Evolutionary conservation across 2,329 filamentous ascomycete species (phyloP).

Genomic region (Fusarium zealandicum): DNA sequence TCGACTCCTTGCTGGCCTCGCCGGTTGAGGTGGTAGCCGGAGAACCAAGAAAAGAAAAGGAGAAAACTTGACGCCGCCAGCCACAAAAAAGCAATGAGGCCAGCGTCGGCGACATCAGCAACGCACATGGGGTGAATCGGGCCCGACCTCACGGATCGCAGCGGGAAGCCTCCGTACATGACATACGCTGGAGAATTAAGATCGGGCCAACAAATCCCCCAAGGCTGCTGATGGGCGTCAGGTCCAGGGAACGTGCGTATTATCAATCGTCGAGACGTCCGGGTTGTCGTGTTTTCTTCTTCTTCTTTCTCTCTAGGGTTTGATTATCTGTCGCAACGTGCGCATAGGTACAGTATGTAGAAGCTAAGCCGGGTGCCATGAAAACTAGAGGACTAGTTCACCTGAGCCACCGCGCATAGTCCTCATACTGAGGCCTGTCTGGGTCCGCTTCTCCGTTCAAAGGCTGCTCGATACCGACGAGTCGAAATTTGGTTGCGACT

Average conservation of each 20-base stretch:
- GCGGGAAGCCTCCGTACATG: constrained; percentile 8
- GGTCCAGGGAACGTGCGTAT: not conserved
- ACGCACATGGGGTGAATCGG: constrained; percentile 1
- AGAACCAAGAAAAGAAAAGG: not conserved
- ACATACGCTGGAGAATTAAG: constrained; percentile 1
- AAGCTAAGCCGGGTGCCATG: not conserved
- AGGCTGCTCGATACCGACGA: not conserved
- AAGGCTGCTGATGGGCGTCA: not conserved
- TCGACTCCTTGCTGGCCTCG: not conserved
- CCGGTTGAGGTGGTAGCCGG: not conserved
- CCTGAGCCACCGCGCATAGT: constrained; percentile 8
- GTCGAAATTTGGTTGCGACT: constrained; percentile 2
- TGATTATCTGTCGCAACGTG: constrained; percentile 16
- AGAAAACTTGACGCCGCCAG: not conserved
- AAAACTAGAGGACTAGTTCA: constrained; percentile 2
- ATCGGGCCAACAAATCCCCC: not conserved
- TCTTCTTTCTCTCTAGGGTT: not conserved
- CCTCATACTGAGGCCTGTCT: not conserved
- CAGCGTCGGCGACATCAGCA: constrained; percentile 4
- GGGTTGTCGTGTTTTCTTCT: not conserved
- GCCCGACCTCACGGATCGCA: constrained; percentile 1
- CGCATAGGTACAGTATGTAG: constrained; percentile 12
- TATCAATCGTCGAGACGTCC: not conserved
- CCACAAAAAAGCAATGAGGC: constrained; percentile 3
- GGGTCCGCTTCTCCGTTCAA: not conserved